Conservation (phyloP, 2,329 filamentous ascomycete species). For the Talaromyces sp. region DNA sequence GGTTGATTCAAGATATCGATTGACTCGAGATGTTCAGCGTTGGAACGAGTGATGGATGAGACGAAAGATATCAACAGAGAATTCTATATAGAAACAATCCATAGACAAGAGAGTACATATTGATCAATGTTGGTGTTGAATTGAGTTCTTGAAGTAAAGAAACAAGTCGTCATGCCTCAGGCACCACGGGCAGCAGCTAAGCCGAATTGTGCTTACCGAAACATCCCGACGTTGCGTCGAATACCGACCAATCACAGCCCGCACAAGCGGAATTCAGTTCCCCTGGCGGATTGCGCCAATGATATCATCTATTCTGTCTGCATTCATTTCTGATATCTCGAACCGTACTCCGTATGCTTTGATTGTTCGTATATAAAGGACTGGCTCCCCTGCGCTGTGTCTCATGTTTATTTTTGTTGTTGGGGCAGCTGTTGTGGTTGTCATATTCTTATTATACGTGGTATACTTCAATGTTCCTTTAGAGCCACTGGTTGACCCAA, state of each 20-base stretch:
- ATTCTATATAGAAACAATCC: neutral
- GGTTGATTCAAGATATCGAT: neutral
- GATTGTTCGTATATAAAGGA: neutral
- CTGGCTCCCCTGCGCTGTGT: neutral
- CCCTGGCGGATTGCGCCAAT: constrained; percentile 19
- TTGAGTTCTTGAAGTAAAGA: neutral
- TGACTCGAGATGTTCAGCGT: neutral
- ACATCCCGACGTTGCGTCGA: neutral
- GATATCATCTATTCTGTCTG: constrained; percentile 13
- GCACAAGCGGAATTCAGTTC: neutral
- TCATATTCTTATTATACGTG: constrained; percentile 2
- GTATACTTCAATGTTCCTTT: neutral
- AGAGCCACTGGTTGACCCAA: neutral
- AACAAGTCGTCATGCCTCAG: too few relatives aligned
- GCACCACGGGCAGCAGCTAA: neutral
- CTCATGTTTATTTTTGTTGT: neutral
- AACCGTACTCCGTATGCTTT: neutral
- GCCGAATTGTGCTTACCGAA: constrained; percentile 3
- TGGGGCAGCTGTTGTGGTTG: neutral
- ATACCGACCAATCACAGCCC: neutral
- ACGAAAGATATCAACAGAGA: neutral
- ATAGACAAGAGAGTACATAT: neutral
- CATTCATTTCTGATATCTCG: neutral
- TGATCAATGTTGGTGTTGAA: neutral
- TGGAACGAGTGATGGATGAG: neutral